Evolutionary conservation across 352 stramenopile species (phyloP).

Genomic region (Globisporangium acanthophoron): DNA sequence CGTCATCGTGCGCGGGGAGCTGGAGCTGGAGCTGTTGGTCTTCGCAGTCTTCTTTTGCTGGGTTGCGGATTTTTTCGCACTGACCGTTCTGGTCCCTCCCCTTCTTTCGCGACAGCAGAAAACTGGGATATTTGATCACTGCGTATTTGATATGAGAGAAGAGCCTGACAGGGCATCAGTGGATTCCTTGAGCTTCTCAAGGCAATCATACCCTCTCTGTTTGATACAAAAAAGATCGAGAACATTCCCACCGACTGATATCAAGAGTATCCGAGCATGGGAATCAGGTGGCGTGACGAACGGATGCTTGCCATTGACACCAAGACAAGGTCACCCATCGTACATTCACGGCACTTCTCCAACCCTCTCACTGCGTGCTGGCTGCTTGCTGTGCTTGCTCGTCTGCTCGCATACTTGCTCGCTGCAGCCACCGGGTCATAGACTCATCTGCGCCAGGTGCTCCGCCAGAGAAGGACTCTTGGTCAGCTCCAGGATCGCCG

Average conservation of each 20-base stretch:
- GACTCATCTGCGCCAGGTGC: slow-evolving; percentile 56
- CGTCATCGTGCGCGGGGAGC: slow-evolving; percentile 23
- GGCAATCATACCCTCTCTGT: too few relatives aligned
- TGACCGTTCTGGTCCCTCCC: too few relatives aligned
- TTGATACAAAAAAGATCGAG: too few relatives aligned
- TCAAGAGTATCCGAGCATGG: too few relatives aligned
- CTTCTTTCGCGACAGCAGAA: not conserved
- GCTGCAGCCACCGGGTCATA: slow-evolving; percentile 25
- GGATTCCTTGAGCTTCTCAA: too few relatives aligned
- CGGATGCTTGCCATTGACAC: too few relatives aligned
- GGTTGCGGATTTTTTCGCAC: not conserved
- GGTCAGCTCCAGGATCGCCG: slow-evolving; percentile 70
- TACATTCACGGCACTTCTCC: not conserved
- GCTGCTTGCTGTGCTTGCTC: not conserved
- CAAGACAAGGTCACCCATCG: not conserved
- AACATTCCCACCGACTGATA: too few relatives aligned
- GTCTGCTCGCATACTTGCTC: not conserved
- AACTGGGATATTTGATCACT: not conserved
- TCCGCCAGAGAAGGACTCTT: slow-evolving; percentile 57
- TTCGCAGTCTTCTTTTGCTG: too few relatives aligned
- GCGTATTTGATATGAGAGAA: not conserved
- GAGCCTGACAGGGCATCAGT: too few relatives aligned
- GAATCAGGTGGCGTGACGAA: too few relatives aligned
- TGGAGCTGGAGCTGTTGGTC: not conserved
- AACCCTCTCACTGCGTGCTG: not conserved